Percentiles rank a stretch among this genome's conserved stretches.
These are phyloP conservation scores for Calonectria henricotiae DNA, from an alignment of 2,329 filamentous ascomycete species.

Conservation along the genomic window DNA sequence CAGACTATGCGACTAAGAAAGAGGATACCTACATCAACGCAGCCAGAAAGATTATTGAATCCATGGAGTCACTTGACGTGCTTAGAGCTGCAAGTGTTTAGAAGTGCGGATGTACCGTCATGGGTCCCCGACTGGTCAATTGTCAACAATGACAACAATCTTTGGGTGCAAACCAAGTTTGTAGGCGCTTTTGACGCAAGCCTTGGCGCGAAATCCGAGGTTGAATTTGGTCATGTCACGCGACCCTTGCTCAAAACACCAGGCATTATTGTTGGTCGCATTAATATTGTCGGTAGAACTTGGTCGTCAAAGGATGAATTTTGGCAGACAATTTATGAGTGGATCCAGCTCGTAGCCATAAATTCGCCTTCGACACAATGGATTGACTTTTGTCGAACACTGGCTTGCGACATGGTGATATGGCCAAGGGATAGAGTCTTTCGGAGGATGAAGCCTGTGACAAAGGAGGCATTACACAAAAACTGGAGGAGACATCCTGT, in stretches of 20 bases:
- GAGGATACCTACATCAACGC: background rate
- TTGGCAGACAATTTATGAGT: background rate
- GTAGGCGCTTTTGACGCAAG: background rate
- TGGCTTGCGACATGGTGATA: background rate
- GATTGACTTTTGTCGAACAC: conserved; percentile 1
- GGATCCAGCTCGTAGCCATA: background rate
- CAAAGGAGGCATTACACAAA: background rate
- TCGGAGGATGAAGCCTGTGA: background rate
- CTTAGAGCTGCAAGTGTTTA: background rate
- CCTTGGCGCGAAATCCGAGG: background rate
- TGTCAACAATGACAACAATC: too few species aligned
- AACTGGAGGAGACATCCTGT: background rate
- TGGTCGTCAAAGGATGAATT: background rate
- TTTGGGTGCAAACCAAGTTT: background rate
- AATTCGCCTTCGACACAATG: background rate
- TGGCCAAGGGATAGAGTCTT: background rate
- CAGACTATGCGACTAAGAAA: background rate
- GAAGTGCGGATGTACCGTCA: background rate
- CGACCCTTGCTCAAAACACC: background rate
- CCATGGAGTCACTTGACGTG: background rate
- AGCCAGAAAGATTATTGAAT: background rate
- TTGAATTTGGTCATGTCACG: background rate
- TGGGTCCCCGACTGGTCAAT: background rate
- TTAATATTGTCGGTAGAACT: background rate
- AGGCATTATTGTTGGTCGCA: background rate